Base-by-base conservation (phyloP, 768 basidiomycete genomes). In the Phaffia australis region DNA sequence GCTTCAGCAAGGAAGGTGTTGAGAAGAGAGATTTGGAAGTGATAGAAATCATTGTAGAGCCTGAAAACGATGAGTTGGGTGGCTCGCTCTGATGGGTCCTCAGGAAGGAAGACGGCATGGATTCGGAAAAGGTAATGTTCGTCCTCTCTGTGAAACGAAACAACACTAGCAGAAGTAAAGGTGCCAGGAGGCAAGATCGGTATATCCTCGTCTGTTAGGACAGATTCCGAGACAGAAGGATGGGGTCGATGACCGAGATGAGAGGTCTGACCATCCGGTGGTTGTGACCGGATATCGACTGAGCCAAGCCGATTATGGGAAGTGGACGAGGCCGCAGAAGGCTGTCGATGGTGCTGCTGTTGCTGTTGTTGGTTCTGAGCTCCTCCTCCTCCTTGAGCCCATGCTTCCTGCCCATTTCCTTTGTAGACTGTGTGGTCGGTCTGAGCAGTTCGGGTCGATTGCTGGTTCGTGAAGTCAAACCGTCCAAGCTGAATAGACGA, bases 41-140 rank as follows among this genome's bases (percentile, higher is more conserved):
- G 89, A 78, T 94, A 97, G 76, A 99, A 99, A 76, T 99, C 94
- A 72, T 93, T 88, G 80, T 99, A 99, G 29, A 89, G 85, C 60
- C 95, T 84, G 79, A 94, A 99, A 54, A 98, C 81, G 70, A 91
- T 84, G 65, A 98, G 84, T 46, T 86, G 84, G 71, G 83, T 86
- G 16, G 87, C 83, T 15, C 81, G 80, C 16, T 73, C 71, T 2
- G 72, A 55, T 11, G 80, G 79, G 68, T 81, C 81, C 72, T 87
- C 90, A 0, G 93, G 90, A 71, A 93, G 87, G 78, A 85, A 98
- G 66, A 86, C 76, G 64, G 88, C 92, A 73, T 95, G 84, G 55
- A 98, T 81, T 35, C 93, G 85, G 83, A 98, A 99, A 91, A 93
- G 97, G 77, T 91, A 99, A 50, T 69, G 61, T 72, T 93, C 88